These are phyloP conservation scores for Rhodotorula sp. DNA, from an alignment of 1,284 basidiomycete genomes.

Conservation along the genomic window DNA sequence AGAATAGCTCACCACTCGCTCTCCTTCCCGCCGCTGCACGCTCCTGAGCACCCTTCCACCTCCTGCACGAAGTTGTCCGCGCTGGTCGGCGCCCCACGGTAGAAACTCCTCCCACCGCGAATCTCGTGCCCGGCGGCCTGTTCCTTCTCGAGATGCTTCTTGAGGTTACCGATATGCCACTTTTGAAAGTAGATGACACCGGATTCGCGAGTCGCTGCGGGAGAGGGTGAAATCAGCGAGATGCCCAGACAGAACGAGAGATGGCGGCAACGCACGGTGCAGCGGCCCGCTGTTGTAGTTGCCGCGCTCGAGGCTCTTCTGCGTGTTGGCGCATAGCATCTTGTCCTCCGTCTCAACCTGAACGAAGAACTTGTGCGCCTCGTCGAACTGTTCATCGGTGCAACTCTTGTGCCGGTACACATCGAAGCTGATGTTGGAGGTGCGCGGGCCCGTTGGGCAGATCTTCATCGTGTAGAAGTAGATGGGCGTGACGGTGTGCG, in stretches of 20 bases:
- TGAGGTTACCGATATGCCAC: neutral
- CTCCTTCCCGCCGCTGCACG: constrained; percentile 1
- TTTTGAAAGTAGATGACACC: constrained; percentile 20
- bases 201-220: neutral
- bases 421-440: constrained; percentile 15
- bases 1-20: constrained; percentile 3
- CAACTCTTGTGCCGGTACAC: constrained; percentile 16
- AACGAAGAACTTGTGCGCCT: constrained; percentile 2
- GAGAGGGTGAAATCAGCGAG: neutral
- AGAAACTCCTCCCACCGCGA: neutral
- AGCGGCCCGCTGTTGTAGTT: constrained; percentile 10
- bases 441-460: neutral
- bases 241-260: neutral
- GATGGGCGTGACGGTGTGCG: constrained; percentile 5
- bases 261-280: constrained; percentile 4
- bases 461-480: constrained; percentile 18
- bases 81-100: neutral
- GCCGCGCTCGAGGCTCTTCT: constrained; percentile 11
- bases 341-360: constrained; percentile 20
- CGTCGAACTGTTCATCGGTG: constrained; percentile 5
- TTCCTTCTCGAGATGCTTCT: constrained; percentile 8
- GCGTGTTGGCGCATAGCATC: constrained; percentile 11
- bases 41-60: neutral
- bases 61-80: constrained; percentile 1
- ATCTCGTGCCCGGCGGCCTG: constrained; percentile 9